Evolutionary conservation across 73 alveolate genomes (phyloP).

Genomic region (Loxodes magnus): DNA sequence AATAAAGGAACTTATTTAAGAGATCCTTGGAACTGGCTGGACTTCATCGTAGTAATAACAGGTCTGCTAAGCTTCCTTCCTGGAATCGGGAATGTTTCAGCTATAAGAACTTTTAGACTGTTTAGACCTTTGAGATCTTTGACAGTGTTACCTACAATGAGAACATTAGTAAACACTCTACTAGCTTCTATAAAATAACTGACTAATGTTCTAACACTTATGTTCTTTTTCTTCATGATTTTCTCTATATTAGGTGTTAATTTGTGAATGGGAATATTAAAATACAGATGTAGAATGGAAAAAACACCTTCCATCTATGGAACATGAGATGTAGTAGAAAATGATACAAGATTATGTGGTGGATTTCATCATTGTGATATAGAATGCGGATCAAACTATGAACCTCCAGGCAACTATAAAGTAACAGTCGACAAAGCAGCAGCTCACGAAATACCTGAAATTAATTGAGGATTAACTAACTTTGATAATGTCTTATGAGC

Average conservation of each 20-base stretch:
- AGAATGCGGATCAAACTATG: too few relatives aligned
- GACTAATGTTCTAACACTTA: constrained; percentile 16
- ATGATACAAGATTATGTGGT: constrained; percentile 14
- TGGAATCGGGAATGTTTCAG: constrained; percentile 12
- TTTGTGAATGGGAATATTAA: constrained; percentile 19
- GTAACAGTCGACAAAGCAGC: too few relatives aligned
- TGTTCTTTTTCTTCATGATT: constrained; percentile 21
- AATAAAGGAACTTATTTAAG: constrained; percentile 41
- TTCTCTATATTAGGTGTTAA: constrained; percentile 33
- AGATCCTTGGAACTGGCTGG: constrained; percentile 67
- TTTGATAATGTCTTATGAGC: constrained; percentile 3
- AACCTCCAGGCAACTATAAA: too few relatives aligned
- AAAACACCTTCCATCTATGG: constrained; percentile 16
- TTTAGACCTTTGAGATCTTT: constrained; percentile 38
- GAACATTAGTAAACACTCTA: constrained; percentile 23
- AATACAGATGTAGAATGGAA: constrained; percentile 22
- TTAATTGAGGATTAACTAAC: constrained; percentile 3
- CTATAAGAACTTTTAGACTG: constrained; percentile 34
- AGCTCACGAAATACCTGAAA: too few relatives aligned
- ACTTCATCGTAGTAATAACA: constrained; percentile 48
- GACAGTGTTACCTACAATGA: constrained; percentile 21
- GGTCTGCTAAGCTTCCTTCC: constrained; percentile 22
- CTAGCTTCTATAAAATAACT: constrained; percentile 23
- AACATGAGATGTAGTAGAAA: constrained; percentile 16
- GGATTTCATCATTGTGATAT: background rate